Evolutionary conservation across 2,329 filamentous ascomycete species (phyloP).

Genomic region (Fusarium dimerum): DNA sequence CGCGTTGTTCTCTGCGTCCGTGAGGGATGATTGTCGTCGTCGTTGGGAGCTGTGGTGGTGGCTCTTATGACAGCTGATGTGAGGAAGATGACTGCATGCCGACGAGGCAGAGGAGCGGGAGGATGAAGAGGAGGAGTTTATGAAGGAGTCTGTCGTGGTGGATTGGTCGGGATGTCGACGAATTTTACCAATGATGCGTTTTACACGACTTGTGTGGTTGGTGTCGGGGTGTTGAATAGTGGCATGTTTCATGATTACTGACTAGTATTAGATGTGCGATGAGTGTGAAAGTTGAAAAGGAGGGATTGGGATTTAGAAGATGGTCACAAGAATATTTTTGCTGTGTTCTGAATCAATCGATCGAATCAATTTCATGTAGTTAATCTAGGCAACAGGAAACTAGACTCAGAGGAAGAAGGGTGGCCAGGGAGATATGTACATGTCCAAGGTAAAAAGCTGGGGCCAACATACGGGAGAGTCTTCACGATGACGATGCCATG

Average conservation of each 20-base stretch:
- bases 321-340: too few relatives aligned
- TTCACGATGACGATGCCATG: too few relatives aligned
- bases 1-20: slow-evolving; percentile 15
- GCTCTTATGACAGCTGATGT: slow-evolving; percentile 9
- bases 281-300: background rate
- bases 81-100: slow-evolving; percentile 13
- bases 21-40: slow-evolving; percentile 10
- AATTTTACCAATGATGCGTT: slow-evolving; percentile 25
- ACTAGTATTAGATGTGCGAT: background rate
- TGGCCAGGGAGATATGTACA: too few relatives aligned
- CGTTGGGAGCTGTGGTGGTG: slow-evolving; percentile 11
- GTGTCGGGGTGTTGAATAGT: slow-evolving; percentile 13
- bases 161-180: slow-evolving; percentile 18
- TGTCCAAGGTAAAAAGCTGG: too few relatives aligned
- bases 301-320: background rate
- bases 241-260: slow-evolving; percentile 17
- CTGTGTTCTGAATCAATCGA: too few relatives aligned
- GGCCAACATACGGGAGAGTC: too few relatives aligned
- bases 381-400: too few relatives aligned
- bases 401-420: too few relatives aligned
- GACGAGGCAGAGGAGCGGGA: slow-evolving; percentile 13
- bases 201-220: slow-evolving; percentile 17
- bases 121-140: slow-evolving; percentile 14
- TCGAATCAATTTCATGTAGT: too few relatives aligned
- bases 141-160: slow-evolving; percentile 1